Evolutionary conservation across 2,329 filamentous ascomycete genomes (phyloP).

Genomic region (Xylariomycetidae sp.): DNA sequence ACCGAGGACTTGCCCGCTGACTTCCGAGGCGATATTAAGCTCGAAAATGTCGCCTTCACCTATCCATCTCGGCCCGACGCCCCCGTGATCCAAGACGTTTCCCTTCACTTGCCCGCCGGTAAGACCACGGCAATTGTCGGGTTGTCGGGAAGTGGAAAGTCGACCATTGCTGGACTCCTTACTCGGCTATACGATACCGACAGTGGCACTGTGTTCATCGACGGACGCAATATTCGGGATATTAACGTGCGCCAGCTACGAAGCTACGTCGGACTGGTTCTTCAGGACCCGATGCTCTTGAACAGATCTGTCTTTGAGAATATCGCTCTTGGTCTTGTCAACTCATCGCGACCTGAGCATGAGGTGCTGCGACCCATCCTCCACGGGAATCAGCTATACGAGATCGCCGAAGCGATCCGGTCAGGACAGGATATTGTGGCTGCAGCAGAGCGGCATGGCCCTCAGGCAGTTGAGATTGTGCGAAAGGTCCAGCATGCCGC

Average conservation of each 20-base stretch:
- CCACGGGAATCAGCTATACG: conserved; percentile 40
- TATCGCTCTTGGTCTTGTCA: conserved; percentile 31
- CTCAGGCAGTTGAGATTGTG: conserved; percentile 45
- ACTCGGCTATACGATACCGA: conserved; percentile 53
- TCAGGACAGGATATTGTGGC: conserved; percentile 41
- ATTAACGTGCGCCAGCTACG: conserved; percentile 38
- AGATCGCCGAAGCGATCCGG: conserved; percentile 46
- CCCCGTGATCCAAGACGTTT: conserved; percentile 29
- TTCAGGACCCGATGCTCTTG: conserved; percentile 28
- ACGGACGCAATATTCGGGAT: conserved; percentile 40
- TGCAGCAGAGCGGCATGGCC: conserved; percentile 36
- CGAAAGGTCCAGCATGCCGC: conserved; percentile 43
- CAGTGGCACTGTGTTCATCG: conserved; percentile 39
- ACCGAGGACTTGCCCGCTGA: conserved; percentile 39
- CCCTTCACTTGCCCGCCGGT: conserved; percentile 28
- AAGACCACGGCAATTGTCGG: conserved; percentile 44
- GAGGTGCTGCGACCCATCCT: conserved; percentile 36
- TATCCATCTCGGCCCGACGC: conserved; percentile 33
- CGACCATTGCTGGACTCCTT: conserved; percentile 45
- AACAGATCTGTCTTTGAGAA: conserved; percentile 31
- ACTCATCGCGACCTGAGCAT: conserved; percentile 25
- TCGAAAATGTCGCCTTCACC: conserved; percentile 31
- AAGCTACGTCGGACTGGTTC: conserved; percentile 26
- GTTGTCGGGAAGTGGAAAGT: conserved; percentile 42
- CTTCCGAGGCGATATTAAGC: conserved; percentile 31